Evolutionary conservation across 352 stramenopile genomes (phyloP), one percentile per base, ranked within the genome.

Genomic region (Saprolegnia parasitica): DNA sequence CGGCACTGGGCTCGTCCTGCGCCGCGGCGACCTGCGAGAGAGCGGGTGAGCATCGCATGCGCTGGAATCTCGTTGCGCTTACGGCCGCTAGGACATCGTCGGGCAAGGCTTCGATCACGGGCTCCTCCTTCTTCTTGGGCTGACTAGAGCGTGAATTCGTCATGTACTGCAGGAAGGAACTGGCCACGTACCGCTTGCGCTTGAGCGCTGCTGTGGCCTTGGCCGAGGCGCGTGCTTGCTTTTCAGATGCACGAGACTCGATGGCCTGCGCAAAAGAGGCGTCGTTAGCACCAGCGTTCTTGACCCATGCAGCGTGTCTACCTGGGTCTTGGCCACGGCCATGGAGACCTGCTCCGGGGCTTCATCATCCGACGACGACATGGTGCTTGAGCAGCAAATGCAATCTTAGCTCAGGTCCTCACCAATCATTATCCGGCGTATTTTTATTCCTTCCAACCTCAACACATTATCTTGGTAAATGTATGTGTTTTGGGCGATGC

Each of bases 251-350:
- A 20, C 63, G 63, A 4, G 63, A 70, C 21, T 52, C 63, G 13
- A 70, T 21, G 11, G 63, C 63, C 63, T 70, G 46, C 4, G 61
- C 18, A 29, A 67, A 46, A 70, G 20, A 9, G 6, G n/a, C 6
- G 26, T 29, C 35, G 29, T 35, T 35, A 35, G 29, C 29, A 35
- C 29, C 29, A 35, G 29, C 5, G 29, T 5, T 35, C 5, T 2
- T 6, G 29, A 35, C 2, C 29, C 29, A 35, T 5, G 29, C 5
- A 5, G 29, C 29, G 5, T 35, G 5, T 35, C 13, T 47, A 70
- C 63, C 63, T 70, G 62, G 63, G 63, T 55, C 49, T 63, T 60
- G 50, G 63, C 63, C 5, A 70, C 23, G 21, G 63, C 63, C 63
- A 70, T 70, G 18, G 63, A 52, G 16, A 70, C 63, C 20, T 52